Evolutionary conservation across 148 eudicot species (phyloP), one percentile per base, ranked within the genome.

Genomic region (Rhododendron henanense): DNA sequence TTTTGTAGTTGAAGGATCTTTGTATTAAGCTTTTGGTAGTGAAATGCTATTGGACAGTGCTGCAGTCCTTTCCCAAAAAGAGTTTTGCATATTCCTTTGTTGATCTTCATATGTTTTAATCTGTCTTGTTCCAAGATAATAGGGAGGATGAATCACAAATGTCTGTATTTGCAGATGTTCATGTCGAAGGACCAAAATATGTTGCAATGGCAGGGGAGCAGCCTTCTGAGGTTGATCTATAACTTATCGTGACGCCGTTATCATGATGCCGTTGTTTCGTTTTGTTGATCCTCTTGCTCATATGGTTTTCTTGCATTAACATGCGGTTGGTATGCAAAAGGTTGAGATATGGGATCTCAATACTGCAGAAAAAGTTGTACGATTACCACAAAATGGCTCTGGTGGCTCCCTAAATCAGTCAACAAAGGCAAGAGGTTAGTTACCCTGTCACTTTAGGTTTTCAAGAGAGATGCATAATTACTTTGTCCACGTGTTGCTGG

Each of bases 281-380:
- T 14, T 23, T 2, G 35, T 79, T 61, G 7, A 10, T 79, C 71
- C 78, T 86, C 85, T 78, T 11, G 44, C 75, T 81, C n/a, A 55
- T 57, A 18, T 74, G 63, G 51, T 85, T 90, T 82, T 86, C 87
- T 59, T 83, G 84, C 25, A 21, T 79, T 63, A 76, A 51, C 59
- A 53, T 85, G 45, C 31, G 31, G 77, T 84, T 84, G 84, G 85
- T 79, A 31, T 89, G 87, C 85, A 77, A 87, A 71, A 95, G 98
- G 98, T 94, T 90, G 99, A 96, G 93, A 89, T 96, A 87, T 96
- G 99, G 98, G 99, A 96, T 91, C 93, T 94, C 67, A 90, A 91
- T 88, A 86, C 91, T 89, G 96, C 96, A 84, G 88, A 91, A 88
- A 93, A 90, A 88, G 90, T 95, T 84, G 86, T 82, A 47, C 90